Conservation (phyloP, 2,329 filamentous ascomycete species). For the Penicillium sp. region DNA sequence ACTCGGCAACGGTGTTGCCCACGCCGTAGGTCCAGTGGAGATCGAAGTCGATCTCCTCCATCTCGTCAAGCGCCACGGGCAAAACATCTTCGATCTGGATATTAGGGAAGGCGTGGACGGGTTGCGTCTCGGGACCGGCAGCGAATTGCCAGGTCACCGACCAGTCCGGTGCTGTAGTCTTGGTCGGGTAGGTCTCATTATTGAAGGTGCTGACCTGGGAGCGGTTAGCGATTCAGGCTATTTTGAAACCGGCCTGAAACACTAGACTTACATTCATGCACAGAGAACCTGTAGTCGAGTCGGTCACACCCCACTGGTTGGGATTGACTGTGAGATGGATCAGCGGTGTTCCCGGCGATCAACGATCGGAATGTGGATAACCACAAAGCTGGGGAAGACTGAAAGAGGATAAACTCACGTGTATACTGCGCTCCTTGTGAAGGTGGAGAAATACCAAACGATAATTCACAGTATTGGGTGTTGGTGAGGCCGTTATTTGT, state of each 20-base stretch:
- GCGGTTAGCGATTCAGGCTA: neutral
- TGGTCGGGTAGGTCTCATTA: slow-evolving; percentile 53
- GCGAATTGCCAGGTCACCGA: slow-evolving; percentile 57
- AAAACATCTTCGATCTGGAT: slow-evolving; percentile 51
- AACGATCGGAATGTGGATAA: neutral
- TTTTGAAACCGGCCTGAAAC: neutral
- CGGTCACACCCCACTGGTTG: slow-evolving; percentile 55
- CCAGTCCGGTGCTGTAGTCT: slow-evolving; percentile 51
- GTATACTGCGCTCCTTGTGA: slow-evolving; percentile 50
- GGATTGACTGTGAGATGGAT: slow-evolving; percentile 50
- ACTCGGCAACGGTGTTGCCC: slow-evolving; percentile 42
- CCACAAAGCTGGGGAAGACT: neutral
- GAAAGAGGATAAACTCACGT: slow-evolving; percentile 38
- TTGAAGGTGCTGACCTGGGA: slow-evolving; percentile 51
- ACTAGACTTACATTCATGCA: slow-evolving; percentile 55
- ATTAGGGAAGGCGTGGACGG: slow-evolving; percentile 59
- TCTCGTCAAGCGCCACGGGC: slow-evolving; percentile 42
- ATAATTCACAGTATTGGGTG: slow-evolving; percentile 44
- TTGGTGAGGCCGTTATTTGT: slow-evolving; percentile 39
- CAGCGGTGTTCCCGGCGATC: neutral
- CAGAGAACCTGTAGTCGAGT: slow-evolving; percentile 40
- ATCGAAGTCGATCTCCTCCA: slow-evolving; percentile 47
- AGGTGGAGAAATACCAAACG: slow-evolving; percentile 49
- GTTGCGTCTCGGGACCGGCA: slow-evolving; percentile 41
- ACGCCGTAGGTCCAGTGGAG: slow-evolving; percentile 54